Evolutionary conservation across 2,329 filamentous ascomycete species (phyloP).

Genomic region (Sporothrix curviconia): DNA sequence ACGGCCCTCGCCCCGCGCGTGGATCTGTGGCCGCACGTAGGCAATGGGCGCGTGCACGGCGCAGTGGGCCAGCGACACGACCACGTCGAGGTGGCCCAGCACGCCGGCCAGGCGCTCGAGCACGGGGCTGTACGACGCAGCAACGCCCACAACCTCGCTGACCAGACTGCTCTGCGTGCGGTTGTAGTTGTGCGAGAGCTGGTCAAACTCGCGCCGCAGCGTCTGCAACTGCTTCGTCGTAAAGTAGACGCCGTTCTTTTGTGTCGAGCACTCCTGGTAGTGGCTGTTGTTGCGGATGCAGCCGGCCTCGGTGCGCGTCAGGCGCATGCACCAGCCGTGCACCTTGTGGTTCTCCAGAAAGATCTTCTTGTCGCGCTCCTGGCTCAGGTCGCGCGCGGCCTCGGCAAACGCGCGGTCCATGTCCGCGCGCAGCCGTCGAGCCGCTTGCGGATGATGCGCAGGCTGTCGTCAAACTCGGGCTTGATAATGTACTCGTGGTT

Average conservation of each 20-base stretch:
- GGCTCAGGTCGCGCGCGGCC: conserved; percentile 73
- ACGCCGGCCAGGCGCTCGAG: conserved; percentile 83
- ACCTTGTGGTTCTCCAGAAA: conserved; percentile 95
- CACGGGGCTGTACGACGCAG: conserved; percentile 89
- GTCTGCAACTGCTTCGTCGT: conserved; percentile 77
- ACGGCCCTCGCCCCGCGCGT: conserved; percentile 77
- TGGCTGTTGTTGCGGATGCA: conserved; percentile 86
- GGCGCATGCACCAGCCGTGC: conserved; percentile 91
- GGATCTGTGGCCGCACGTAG: conserved; percentile 86
- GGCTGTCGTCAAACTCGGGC: conserved; percentile 86
- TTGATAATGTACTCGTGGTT: conserved; percentile 99
- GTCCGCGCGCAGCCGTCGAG: conserved; percentile 73
- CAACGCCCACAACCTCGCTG: conserved; percentile 84
- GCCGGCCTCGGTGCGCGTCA: conserved; percentile 84
- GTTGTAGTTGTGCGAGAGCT: conserved; percentile 90
- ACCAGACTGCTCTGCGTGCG: conserved; percentile 88
- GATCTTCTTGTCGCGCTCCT: conserved; percentile 96
- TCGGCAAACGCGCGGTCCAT: conserved; percentile 77
- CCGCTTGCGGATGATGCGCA: conserved; percentile 83
- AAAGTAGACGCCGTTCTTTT: conserved; percentile 98
- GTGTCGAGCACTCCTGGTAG: conserved; percentile 93
- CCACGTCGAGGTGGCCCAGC: conserved; percentile 89
- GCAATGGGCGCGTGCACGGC: conserved; percentile 87
- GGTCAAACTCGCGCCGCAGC: conserved; percentile 84
- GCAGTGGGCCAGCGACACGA: conserved; percentile 87